phyloP scores from a whole-genome alignment of 768 basidiomycete species.

The Suillus subluteus region DNA sequence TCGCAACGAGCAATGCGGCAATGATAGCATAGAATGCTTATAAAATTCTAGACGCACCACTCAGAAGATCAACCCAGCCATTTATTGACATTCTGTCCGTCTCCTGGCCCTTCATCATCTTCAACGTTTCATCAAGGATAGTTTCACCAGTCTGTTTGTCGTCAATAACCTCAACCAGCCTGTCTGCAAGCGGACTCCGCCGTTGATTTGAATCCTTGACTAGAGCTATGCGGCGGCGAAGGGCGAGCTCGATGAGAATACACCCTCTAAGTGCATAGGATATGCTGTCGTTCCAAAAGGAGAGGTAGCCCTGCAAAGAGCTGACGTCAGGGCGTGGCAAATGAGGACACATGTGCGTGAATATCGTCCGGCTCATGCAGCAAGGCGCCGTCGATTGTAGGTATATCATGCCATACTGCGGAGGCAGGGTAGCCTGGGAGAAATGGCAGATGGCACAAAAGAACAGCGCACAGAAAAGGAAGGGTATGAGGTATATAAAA shows the following conservation, averaged over 20 bases:
- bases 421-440: conserved; percentile 9
- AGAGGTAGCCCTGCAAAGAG: conserved; percentile 77
- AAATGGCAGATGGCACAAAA: conserved; percentile 10
- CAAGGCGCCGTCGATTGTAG: not conserved
- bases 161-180: conserved; percentile 89
- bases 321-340: conserved; percentile 2
- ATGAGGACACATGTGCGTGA: not conserved
- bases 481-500: conserved; percentile 10
- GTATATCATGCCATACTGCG: conserved; percentile 18
- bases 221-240: conserved; percentile 92
- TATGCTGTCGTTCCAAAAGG: conserved; percentile 99
- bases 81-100: conserved; percentile 63
- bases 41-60: conserved; percentile 59
- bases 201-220: conserved; percentile 80
- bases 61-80: conserved; percentile 93
- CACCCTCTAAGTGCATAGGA: conserved; percentile 98
- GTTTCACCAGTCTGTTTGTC: conserved; percentile 95
- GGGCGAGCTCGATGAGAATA: conserved; percentile 94
- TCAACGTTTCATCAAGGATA: conserved; percentile 91
- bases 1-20: conserved; percentile 1
- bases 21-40: not conserved
- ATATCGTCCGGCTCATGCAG: not conserved
- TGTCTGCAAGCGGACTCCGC: conserved; percentile 75
- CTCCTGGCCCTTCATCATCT: conserved; percentile 90
- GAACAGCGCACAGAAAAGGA: conserved; percentile 13